A percentile compares a stretch with the other conserved stretches of the same genome.
Evolutionary conservation across 1,139 yeast species (phyloP).

Genomic region (Sugiyamaella sp.): DNA sequence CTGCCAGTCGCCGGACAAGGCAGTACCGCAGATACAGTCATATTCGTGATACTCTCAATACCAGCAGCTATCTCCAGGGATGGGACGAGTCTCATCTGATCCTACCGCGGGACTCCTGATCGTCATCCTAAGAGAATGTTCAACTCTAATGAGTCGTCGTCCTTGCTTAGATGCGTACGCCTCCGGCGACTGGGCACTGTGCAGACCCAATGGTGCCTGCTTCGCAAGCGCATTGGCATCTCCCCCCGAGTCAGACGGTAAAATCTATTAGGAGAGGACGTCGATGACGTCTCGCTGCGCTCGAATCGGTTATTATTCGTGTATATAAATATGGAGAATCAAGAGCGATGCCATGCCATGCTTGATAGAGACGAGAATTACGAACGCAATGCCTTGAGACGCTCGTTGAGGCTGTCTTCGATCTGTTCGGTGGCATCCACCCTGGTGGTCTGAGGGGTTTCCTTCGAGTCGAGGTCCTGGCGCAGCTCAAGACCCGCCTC

Average conservation of each 20-base stretch:
- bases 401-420: slow-evolving; percentile 85
- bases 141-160: too few species aligned
- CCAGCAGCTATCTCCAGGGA: slow-evolving; percentile 26
- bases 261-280: too few species aligned
- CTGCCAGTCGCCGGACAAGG: slow-evolving; percentile 15
- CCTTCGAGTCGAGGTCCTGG: slow-evolving; percentile 64
- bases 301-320: too few species aligned
- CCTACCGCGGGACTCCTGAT: too few species aligned
- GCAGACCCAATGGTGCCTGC: too few species aligned
- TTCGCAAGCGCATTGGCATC: too few species aligned
- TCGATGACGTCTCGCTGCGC: too few species aligned
- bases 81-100: slow-evolving; percentile 23
- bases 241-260: too few species aligned
- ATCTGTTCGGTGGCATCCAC: slow-evolving; percentile 66
- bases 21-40: slow-evolving; percentile 24
- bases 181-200: slow-evolving; percentile 1
- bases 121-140: too few species aligned
- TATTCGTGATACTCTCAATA: slow-evolving; percentile 27
- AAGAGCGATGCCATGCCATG: too few species aligned
- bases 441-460: slow-evolving; percentile 39
- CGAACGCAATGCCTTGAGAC: slow-evolving; percentile 76
- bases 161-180: too few species aligned
- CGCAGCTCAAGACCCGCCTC: slow-evolving; percentile 95
- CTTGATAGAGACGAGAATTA: too few species aligned
- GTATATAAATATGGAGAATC: neutral